Evolutionary conservation across 2,329 filamentous ascomycete genomes (phyloP), one percentile per base, ranked within the genome.

Genomic region (Thermoascus crustaceus): DNA sequence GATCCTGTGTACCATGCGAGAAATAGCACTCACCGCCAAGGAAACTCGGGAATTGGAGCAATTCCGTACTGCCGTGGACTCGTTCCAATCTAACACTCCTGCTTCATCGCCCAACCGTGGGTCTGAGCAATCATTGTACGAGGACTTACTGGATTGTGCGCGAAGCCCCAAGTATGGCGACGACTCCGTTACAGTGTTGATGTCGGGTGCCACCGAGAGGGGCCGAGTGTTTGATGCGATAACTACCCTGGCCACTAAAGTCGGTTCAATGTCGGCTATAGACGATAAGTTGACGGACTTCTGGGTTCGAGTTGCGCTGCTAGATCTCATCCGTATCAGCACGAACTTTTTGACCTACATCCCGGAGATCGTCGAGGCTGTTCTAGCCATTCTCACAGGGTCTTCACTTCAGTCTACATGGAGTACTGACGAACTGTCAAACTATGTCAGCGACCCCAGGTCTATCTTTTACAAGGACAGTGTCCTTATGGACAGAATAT

Each of bases 331-430:
- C 29, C 78, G 80, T 40, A 72, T 76, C 23, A 79, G 78, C 9
- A 71, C 81, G 33, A 69, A 75, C 3, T 69, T 80, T 24, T 69
- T 88, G 26, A 76, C 78, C 7, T 94, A 93, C 54, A 78, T 79
- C 37, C 73, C 75, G 0, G 82, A 87, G 35, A 70, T 87, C 3
- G 67, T 93, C 6, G 68, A 72, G 21, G 72, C 80, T 1, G 68
- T 85, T 6, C 60, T 88, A 22, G 71, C 77, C 0, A 68, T 86
- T 2, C 63, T 93, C 10, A 70, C 70, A 3, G 70, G 69, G 5
- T 42, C 55, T 7, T 41, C 42, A 10, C 25, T 44, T 31, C 42
- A 47, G 23, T 40, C 42, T 14, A 33, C 43, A 9, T 52, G 48
- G 40, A 37, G 40, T 8, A 35, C 43, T 14, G 40, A 42, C 3